These are phyloP conservation scores for Melastoma malabathricum DNA, from an alignment of 345 rosid genomes.

Conservation along the genomic window DNA sequence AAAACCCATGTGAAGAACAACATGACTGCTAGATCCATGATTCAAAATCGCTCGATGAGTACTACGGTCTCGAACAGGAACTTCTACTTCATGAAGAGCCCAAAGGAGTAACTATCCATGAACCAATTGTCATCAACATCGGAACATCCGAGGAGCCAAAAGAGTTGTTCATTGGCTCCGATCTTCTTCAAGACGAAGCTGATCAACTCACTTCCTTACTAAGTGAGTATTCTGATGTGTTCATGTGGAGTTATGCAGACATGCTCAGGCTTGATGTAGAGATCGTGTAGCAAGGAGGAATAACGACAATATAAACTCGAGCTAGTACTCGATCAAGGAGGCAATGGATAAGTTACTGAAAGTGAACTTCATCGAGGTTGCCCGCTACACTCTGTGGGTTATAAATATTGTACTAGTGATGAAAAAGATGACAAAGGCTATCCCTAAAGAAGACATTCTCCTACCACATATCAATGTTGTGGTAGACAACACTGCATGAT, in stretches of 20 bases:
- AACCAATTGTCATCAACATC: too few species aligned
- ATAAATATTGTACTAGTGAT: slow-evolving; percentile 1
- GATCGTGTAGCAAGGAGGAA: background rate
- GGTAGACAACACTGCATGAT: background rate
- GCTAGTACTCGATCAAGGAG: background rate
- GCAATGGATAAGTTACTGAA: background rate
- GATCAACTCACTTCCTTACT: background rate
- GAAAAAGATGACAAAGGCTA: background rate
- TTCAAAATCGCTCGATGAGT: too few species aligned
- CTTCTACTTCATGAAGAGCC: too few species aligned
- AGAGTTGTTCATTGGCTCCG: background rate
- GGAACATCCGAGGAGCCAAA: too few species aligned
- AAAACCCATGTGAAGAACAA: too few species aligned
- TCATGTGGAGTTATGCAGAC: background rate
- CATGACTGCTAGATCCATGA: too few species aligned
- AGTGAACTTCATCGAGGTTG: background rate
- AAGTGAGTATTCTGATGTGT: background rate
- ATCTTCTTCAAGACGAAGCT: background rate
- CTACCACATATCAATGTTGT: background rate
- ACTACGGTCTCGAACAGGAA: too few species aligned
- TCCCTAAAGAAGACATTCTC: background rate
- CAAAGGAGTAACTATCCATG: too few species aligned
- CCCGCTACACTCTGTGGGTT: background rate
- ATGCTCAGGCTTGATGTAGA: background rate
- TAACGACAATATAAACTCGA: background rate